phyloP scores from a whole-genome alignment of 352 stramenopile genomes.

The Globisporangium takayamanum region DNA sequence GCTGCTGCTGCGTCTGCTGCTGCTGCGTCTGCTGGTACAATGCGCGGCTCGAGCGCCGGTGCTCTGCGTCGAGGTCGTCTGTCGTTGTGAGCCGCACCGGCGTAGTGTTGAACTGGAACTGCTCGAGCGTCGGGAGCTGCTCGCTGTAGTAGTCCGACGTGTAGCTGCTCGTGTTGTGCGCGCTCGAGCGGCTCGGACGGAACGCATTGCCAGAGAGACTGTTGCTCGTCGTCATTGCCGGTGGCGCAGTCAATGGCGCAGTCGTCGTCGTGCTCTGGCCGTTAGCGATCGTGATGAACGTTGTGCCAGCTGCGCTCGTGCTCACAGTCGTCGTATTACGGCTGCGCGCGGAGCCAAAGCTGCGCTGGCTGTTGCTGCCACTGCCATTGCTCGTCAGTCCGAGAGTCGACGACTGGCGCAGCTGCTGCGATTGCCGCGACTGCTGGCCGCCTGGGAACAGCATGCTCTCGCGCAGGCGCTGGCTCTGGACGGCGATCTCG shows the following conservation, averaged over 20 bases:
- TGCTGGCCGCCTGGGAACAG: constrained; percentile 13
- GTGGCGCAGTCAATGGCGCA: neutral
- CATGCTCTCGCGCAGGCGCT: constrained; percentile 72
- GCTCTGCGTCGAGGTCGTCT: constrained; percentile 10
- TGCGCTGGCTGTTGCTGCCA: neutral
- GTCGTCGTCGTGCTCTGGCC: neutral
- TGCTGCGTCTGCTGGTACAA: constrained; percentile 11
- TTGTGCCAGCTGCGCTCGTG: constrained; percentile 8
- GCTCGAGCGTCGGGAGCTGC: constrained; percentile 11
- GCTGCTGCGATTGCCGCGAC: constrained; percentile 4
- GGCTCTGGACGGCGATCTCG: constrained; percentile 69
- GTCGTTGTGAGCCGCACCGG: constrained; percentile 2
- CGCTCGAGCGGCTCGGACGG: constrained; percentile 3
- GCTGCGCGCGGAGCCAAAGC: neutral
- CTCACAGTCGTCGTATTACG: constrained; percentile 13
- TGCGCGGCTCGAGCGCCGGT: constrained; percentile 7
- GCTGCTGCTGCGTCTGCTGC: constrained; percentile 2
- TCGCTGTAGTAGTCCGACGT: constrained; percentile 9
- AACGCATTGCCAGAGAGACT: neutral
- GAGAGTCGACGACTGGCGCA: neutral
- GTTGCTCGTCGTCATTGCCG: neutral
- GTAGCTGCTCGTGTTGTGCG: neutral
- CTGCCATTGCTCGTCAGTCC: neutral
- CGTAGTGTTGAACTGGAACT: constrained; percentile 11
- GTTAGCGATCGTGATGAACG: constrained; percentile 12